phyloP scores from a whole-genome alignment of 768 basidiomycete genomes.

The Lactarius akahatsu region DNA sequence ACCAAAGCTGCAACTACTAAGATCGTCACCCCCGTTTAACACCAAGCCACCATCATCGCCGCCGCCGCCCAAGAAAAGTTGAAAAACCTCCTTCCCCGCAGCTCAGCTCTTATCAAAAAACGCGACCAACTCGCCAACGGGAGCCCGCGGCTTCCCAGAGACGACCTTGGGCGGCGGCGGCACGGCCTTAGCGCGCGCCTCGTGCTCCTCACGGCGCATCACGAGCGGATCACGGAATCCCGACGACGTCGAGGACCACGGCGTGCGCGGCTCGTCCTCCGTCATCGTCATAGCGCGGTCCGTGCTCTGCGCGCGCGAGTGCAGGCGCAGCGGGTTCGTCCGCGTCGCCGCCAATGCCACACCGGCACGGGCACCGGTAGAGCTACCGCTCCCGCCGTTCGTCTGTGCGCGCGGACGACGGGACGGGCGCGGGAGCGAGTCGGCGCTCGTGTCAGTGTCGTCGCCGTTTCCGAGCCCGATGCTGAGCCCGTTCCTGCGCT shows the following conservation, averaged over 20 bases:
- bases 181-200: constrained; percentile 40
- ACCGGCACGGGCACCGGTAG: not conserved
- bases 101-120: constrained; percentile 58
- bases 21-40: not conserved
- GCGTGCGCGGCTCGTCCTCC: constrained; percentile 30
- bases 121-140: constrained; percentile 77
- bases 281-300: constrained; percentile 9
- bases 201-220: constrained; percentile 60
- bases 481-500: constrained; percentile 30
- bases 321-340: constrained; percentile 32
- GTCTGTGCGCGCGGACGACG: constrained; percentile 12
- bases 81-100: not conserved
- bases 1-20: not conserved
- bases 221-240: constrained; percentile 75
- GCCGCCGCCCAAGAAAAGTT: not conserved
- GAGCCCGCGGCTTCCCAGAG: constrained; percentile 56
- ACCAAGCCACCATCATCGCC: not conserved
- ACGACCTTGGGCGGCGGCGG: constrained; percentile 47
- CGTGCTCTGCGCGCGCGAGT: constrained; percentile 22
- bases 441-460: constrained; percentile 22
- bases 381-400: not conserved
- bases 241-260: constrained; percentile 40
- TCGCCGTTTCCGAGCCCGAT: constrained; percentile 19
- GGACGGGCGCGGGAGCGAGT: constrained; percentile 1
- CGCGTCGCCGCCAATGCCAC: not conserved